Evolutionary conservation across 2,329 filamentous ascomycete genomes (phyloP), one percentile per base, ranked within the genome.

Genomic region (Ampelomyces quisqualis): DNA sequence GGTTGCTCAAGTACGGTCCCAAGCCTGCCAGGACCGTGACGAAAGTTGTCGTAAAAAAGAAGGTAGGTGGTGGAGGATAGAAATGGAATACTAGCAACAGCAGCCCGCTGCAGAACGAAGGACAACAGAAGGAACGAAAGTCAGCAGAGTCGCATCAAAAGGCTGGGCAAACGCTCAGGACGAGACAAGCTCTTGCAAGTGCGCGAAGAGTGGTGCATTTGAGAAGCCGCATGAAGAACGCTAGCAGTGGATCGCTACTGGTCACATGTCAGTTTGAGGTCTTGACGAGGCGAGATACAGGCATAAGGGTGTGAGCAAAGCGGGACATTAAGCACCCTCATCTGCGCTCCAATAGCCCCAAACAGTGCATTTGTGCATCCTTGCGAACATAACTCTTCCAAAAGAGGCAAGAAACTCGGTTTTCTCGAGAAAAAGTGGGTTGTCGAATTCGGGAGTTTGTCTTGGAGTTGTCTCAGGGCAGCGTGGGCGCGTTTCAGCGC

Each of bases 81-180:
- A 56, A 57, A 54, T 55, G 50, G 51, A 53, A 57, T 49, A 64
- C 62, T 66, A 66, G 55, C 50, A 64, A 62, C 40, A 54, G 55
- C 59, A 66, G 63, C 51, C 63, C 55, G 61, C 62, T 65, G 64
- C 64, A 51, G 58, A 64, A 62, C 56, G 54, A 66, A 60, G 46
- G 58, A 58, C n/a, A n/a, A n/a, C 54, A 64, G 50, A 60, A 59
- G 40, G 52, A 37, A 57, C 45, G 60, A 42, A 63, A 51, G 60
- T 60, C 53, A 57, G 62, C 53, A 59, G 53, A 55, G 49, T 49
- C 40, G 53, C 54, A 65, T 49, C 49, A 53, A 51, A 56, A 63
- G 51, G 52, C 62, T 62, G 53, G 61, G 62, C 63, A 53, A 64
- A 60, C 49, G 58, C 55, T 59, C 58, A 55, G 55, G 50, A 55